phyloP scores from a whole-genome alignment of 2,329 filamentous ascomycete species.

The Elsinoe arachidis region DNA sequence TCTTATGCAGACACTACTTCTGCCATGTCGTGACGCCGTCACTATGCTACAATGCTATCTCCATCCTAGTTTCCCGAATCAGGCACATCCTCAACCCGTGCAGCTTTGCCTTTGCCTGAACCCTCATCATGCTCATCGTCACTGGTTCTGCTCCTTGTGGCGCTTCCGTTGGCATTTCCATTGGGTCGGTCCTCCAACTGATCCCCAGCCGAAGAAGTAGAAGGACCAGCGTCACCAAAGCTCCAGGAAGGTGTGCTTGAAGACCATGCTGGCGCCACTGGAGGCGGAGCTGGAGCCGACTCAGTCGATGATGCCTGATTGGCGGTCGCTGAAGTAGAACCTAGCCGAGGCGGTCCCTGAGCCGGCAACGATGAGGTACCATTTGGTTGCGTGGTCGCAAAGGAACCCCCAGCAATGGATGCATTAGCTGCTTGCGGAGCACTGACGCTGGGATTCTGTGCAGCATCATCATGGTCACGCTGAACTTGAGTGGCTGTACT shows the following conservation, averaged over 20 bases:
- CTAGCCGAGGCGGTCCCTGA: too few relatives aligned
- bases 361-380: too few relatives aligned
- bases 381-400: too few relatives aligned
- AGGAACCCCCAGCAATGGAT: too few relatives aligned
- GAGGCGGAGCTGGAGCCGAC: background rate
- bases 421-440: too few relatives aligned
- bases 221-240: constrained; percentile 14
- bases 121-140: constrained; percentile 17
- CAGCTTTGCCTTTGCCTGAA: constrained; percentile 31
- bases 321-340: too few relatives aligned
- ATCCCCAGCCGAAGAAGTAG: background rate
- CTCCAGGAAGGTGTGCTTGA: constrained; percentile 17
- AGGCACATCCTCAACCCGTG: constrained; percentile 33
- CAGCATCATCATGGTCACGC: too few relatives aligned
- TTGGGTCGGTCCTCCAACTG: background rate
- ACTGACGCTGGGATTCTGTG: too few relatives aligned
- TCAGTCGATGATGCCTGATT: background rate
- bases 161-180: constrained; percentile 7
- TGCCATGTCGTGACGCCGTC: background rate
- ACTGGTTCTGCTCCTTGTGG: background rate
- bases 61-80: constrained; percentile 20
- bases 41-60: constrained; percentile 10
- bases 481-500: too few relatives aligned
- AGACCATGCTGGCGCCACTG: background rate
- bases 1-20: background rate